These are phyloP conservation scores for Coriaria nepalensis DNA, from an alignment of 306 rosid species.

Conservation along the genomic window DNA sequence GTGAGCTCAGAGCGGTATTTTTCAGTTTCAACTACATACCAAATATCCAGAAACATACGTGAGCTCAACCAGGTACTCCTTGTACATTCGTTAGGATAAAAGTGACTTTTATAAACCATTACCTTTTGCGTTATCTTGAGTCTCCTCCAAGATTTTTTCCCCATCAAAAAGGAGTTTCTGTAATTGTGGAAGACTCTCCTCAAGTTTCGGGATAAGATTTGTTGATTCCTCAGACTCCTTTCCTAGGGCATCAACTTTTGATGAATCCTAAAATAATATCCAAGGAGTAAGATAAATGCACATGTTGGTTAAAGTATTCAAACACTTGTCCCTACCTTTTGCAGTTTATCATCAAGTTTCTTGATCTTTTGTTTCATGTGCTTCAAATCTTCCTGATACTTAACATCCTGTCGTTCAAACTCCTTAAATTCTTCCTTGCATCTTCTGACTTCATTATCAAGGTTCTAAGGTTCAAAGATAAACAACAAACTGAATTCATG, in stretches of 20 bases:
- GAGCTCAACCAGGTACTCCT: too few relatives aligned
- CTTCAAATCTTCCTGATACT: constrained; percentile 74
- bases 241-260: constrained; percentile 34
- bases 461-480: constrained; percentile 40
- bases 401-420: constrained; percentile 93
- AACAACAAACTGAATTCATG: constrained; percentile 9
- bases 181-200: constrained; percentile 52
- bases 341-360: constrained; percentile 73
- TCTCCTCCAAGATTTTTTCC: constrained; percentile 71
- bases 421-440: constrained; percentile 86
- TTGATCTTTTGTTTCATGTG: constrained; percentile 75
- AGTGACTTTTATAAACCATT: constrained; percentile 1
- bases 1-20: constrained; percentile 59
- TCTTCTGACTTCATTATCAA: constrained; percentile 60
- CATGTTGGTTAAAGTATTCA: not conserved
- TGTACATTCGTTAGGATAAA: too few relatives aligned
- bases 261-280: constrained; percentile 53
- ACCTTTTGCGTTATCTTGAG: constrained; percentile 75
- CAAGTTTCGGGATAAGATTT: constrained; percentile 65
- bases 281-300: constrained; percentile 11
- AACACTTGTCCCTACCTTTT: constrained; percentile 43
- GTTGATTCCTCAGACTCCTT: constrained; percentile 72
- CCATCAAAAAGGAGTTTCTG: constrained; percentile 66
- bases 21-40: constrained; percentile 74
- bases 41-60: constrained; percentile 12